Evolutionary conservation across 1,284 basidiomycete species (phyloP).

Genomic region (Fomes fomentarius): DNA sequence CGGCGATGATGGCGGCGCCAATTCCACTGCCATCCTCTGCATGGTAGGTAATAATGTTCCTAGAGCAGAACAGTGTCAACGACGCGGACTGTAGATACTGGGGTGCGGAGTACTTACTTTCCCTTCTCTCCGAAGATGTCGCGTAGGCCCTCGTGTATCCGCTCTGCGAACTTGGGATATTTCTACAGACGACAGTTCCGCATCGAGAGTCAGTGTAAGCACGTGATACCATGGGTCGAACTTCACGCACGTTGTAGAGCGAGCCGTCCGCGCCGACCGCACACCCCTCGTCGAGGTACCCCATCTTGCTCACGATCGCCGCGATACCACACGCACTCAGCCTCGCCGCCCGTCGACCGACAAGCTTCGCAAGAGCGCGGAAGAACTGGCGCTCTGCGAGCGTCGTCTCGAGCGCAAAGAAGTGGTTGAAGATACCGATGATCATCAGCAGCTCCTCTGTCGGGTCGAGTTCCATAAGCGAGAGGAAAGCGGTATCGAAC

Average conservation of each 20-base stretch:
- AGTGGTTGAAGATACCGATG: slow-evolving; percentile 95
- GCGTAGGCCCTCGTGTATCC: slow-evolving; percentile 85
- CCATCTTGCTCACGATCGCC: slow-evolving; percentile 92
- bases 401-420: slow-evolving; percentile 93
- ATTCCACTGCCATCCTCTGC: slow-evolving; percentile 96
- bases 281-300: slow-evolving; percentile 88
- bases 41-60: slow-evolving; percentile 87
- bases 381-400: slow-evolving; percentile 95
- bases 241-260: slow-evolving; percentile 82
- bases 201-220: too few species aligned
- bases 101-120: slow-evolving; percentile 51
- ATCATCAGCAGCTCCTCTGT: slow-evolving; percentile 98
- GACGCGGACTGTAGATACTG: background rate
- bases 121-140: slow-evolving; percentile 96
- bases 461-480: slow-evolving; percentile 96
- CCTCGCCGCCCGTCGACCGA: slow-evolving; percentile 88
- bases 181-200: slow-evolving; percentile 55
- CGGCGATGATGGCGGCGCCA: slow-evolving; percentile 90
- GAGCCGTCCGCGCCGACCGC: slow-evolving; percentile 91
- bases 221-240: too few species aligned
- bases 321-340: slow-evolving; percentile 93
- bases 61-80: slow-evolving; percentile 27
- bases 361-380: slow-evolving; percentile 87
- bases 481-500: slow-evolving; percentile 97
- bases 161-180: slow-evolving; percentile 92